phyloP scores from a whole-genome alignment of 805 yeast genomes.

The Saturnispora dispora region DNA sequence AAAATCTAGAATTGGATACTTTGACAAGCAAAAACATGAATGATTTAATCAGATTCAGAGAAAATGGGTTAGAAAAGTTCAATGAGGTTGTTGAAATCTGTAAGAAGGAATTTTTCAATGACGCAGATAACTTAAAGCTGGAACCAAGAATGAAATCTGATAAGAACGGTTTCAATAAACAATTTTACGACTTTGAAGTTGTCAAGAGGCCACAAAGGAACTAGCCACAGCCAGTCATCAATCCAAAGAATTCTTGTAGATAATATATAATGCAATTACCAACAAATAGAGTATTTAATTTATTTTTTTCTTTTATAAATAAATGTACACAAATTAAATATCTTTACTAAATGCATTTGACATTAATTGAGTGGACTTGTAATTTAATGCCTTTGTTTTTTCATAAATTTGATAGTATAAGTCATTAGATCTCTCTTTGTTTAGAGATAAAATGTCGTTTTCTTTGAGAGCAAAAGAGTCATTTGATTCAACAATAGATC shows the following conservation, averaged over 20 bases:
- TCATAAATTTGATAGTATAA: conserved; percentile 62
- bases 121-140: conserved; percentile 13
- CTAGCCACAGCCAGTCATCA: not conserved
- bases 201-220: conserved; percentile 24
- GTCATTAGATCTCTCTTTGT: conserved; percentile 44
- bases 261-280: not conserved
- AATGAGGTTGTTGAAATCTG: conserved; percentile 51
- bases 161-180: conserved; percentile 25
- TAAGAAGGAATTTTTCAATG: conserved; percentile 36
- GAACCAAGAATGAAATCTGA: conserved; percentile 25
- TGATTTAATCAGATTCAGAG: conserved; percentile 37
- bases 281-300: not conserved
- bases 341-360: conserved; percentile 31
- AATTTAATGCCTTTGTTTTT: conserved; percentile 55
- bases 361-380: conserved; percentile 49
- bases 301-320: not conserved
- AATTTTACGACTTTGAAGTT: conserved; percentile 22
- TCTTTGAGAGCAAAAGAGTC: conserved; percentile 7
- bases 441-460: conserved; percentile 38
- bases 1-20: conserved; percentile 42
- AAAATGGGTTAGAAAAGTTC: conserved; percentile 47
- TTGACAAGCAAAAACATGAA: conserved; percentile 50
- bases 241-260: not conserved
- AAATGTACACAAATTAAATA: not conserved
- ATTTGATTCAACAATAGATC: conserved; percentile 22